These are phyloP conservation scores for Calocybe gangraenosa DNA, from an alignment of 768 basidiomycete genomes.

Conservation along the genomic window DNA sequence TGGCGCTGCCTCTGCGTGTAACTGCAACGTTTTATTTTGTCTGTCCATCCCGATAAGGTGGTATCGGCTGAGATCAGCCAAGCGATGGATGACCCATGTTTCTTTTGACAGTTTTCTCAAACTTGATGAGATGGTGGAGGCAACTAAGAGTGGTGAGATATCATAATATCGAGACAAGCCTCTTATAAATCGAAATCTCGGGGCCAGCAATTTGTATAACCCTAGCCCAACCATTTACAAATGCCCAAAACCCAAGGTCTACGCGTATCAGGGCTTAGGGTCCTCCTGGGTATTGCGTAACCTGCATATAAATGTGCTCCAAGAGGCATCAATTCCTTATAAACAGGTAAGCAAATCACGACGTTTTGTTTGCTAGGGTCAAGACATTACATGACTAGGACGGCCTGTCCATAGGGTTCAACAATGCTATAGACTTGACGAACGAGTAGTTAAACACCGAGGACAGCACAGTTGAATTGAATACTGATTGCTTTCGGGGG, in stretches of 20 bases:
- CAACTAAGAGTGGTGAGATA: background rate
- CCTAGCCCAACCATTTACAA: background rate
- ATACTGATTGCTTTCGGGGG: too few relatives aligned
- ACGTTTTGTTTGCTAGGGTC: too few relatives aligned
- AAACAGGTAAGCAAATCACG: too few relatives aligned
- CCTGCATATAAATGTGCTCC: too few relatives aligned
- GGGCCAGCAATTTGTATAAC: background rate
- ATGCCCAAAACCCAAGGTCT: background rate
- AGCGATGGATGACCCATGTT: conserved; percentile 13
- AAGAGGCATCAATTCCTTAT: too few relatives aligned
- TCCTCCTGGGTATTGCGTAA: too few relatives aligned
- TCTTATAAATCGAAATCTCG: background rate
- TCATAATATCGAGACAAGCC: background rate
- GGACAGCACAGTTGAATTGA: too few relatives aligned
- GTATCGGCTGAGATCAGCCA: conserved; percentile 13
- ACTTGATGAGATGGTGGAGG: background rate
- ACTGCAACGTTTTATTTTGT: background rate
- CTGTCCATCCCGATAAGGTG: conserved; percentile 1
- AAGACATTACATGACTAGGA: too few relatives aligned
- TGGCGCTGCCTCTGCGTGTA: background rate
- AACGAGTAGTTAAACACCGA: too few relatives aligned
- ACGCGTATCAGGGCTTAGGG: background rate
- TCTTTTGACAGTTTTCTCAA: conserved; percentile 9
- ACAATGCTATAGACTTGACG: too few relatives aligned
- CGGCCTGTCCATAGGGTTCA: too few relatives aligned